These are phyloP conservation scores for Aspergillus aculeatus DNA, from an alignment of 2,329 filamentous ascomycete genomes.

Conservation along the genomic window DNA sequence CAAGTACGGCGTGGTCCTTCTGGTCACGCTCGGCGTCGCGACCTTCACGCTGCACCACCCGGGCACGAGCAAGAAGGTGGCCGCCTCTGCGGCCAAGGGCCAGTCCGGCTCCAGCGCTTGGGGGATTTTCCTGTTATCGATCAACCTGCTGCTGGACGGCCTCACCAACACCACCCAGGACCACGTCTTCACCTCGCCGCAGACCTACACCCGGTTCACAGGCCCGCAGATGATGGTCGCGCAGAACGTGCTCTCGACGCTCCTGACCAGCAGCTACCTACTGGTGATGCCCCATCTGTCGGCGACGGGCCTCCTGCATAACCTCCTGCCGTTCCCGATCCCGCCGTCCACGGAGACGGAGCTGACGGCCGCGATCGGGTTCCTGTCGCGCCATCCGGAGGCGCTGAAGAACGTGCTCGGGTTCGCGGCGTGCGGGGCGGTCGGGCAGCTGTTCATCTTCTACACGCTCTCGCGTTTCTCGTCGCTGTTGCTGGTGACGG, in stretches of 20 bases:
- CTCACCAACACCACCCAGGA: slow-evolving; percentile 97
- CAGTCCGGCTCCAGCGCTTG: slow-evolving; percentile 64
- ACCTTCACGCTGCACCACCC: slow-evolving; percentile 87
- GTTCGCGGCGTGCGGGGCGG: slow-evolving; percentile 84
- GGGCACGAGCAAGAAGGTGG: slow-evolving; percentile 59
- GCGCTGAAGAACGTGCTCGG: slow-evolving; percentile 86
- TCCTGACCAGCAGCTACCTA: slow-evolving; percentile 74
- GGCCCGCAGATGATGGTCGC: slow-evolving; percentile 99
- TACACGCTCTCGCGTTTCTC: slow-evolving; percentile 92
- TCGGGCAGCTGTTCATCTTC: slow-evolving; percentile 97
- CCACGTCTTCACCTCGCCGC: slow-evolving; percentile 72
- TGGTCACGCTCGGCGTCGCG: slow-evolving; percentile 88
- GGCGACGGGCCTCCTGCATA: slow-evolving; percentile 61
- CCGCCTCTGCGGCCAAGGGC: slow-evolving; percentile 44
- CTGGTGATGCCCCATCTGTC: slow-evolving; percentile 77
- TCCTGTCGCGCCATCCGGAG: slow-evolving; percentile 74
- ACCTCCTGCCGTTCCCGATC: slow-evolving; percentile 64
- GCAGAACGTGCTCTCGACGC: slow-evolving; percentile 83
- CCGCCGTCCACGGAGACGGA: slow-evolving; percentile 65
- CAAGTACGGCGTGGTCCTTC: slow-evolving; percentile 90
- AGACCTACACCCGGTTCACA: slow-evolving; percentile 70
- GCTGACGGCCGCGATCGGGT: slow-evolving; percentile 72
- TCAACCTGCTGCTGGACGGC: slow-evolving; percentile 94
- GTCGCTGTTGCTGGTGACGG: slow-evolving; percentile 86
- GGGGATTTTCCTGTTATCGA: slow-evolving; percentile 75